phyloP scores from a whole-genome alignment of 345 rosid genomes.

The Xanthoceras sorbifolium region DNA sequence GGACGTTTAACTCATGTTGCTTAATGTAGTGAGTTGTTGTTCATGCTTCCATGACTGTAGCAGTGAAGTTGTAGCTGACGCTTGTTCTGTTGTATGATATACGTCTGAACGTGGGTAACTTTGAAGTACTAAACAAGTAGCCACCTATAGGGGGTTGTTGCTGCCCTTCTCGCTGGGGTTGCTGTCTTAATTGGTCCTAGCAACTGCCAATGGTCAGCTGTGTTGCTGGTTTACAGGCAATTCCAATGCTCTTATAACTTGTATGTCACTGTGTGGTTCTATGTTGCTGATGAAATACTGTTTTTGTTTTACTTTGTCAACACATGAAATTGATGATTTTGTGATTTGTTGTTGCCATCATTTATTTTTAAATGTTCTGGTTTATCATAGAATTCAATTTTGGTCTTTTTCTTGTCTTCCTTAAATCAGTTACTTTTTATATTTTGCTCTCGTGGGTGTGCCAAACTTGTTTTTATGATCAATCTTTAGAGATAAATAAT shows the following conservation, averaged over 20 bases:
- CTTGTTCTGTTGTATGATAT: constrained; percentile 35
- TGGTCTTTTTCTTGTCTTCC: background rate
- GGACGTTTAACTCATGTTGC: constrained; percentile 28
- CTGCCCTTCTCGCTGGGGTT: constrained; percentile 34
- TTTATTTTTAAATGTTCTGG: background rate
- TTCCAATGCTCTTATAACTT: constrained; percentile 3
- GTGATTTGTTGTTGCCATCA: background rate
- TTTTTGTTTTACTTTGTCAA: background rate
- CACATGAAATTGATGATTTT: constrained; percentile 2
- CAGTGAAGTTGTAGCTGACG: constrained; percentile 52
- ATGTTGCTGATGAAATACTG: background rate
- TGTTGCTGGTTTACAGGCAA: constrained; percentile 31
- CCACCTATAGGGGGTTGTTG: constrained; percentile 38
- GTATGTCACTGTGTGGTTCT: background rate
- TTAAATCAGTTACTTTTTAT: background rate
- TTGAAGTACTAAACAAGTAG: constrained; percentile 25
- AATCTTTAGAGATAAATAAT: background rate
- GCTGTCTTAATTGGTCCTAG: constrained; percentile 23
- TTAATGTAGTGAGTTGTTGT: constrained; percentile 51
- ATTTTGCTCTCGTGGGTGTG: background rate
- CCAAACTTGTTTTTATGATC: background rate
- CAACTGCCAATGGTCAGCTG: constrained; percentile 17
- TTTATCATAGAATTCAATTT: background rate
- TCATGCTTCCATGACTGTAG: constrained; percentile 38
- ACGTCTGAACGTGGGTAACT: constrained; percentile 30